Evolutionary conservation across 768 basidiomycete species (phyloP).

Genomic region (Termitomyces bulborhizus): DNA sequence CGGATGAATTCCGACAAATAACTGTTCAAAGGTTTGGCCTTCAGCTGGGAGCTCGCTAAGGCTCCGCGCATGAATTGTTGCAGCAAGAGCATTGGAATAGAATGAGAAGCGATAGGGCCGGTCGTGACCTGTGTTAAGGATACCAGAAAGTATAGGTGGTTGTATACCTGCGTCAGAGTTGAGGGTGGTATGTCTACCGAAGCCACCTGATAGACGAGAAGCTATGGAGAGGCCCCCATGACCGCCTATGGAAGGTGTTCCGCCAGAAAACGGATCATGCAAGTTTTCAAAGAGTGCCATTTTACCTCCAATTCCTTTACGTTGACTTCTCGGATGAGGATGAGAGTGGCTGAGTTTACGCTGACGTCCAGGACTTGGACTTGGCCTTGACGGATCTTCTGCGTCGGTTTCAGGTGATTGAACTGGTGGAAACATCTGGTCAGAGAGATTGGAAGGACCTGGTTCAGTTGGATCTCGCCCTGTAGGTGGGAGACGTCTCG

Average conservation of each 20-base stretch:
- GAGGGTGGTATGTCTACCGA: slow-evolving; percentile 15
- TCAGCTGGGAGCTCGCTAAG: slow-evolving; percentile 91
- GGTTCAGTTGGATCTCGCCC: slow-evolving; percentile 4
- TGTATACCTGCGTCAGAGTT: slow-evolving; percentile 2
- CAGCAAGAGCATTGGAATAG: slow-evolving; percentile 88
- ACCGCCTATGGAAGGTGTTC: slow-evolving; percentile 8
- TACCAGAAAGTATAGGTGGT: slow-evolving; percentile 15
- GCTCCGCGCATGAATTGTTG: slow-evolving; percentile 93
- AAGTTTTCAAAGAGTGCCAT: slow-evolving; percentile 82
- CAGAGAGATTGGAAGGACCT: slow-evolving; percentile 7
- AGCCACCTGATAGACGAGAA: slow-evolving; percentile 16
- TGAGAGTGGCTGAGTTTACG: slow-evolving; percentile 87
- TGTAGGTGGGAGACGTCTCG: not conserved
- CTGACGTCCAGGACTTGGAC: slow-evolving; percentile 37
- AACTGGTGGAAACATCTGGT: not conserved
- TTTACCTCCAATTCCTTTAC: slow-evolving; percentile 68
- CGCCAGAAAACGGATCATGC: slow-evolving; percentile 36
- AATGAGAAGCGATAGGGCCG: slow-evolving; percentile 97
- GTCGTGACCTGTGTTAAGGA: slow-evolving; percentile 59
- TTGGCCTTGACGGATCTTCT: slow-evolving; percentile 5
- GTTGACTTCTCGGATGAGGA: slow-evolving; percentile 53
- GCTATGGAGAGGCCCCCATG: not conserved
- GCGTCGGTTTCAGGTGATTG: slow-evolving; percentile 2
- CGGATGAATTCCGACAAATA: slow-evolving; percentile 58
- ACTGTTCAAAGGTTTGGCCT: slow-evolving; percentile 86